Base-by-base conservation (phyloP, 495 filamentous ascomycete species). In the Penicillium arizonense region DNA sequence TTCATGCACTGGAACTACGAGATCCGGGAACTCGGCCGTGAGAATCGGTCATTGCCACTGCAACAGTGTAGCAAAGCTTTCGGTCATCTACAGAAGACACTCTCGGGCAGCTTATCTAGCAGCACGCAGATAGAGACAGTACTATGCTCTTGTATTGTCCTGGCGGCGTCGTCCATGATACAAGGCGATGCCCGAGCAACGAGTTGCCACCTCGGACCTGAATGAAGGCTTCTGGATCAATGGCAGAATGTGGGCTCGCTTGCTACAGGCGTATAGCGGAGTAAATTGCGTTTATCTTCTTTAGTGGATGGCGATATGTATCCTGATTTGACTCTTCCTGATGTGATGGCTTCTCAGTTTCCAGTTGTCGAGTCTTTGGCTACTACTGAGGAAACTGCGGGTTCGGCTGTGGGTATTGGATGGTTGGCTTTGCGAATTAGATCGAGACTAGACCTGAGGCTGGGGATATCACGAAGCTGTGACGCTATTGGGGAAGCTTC, bases 1-100 rank as follows among this genome's bases (percentile, higher is more conserved):
- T 69, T 75, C 18, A 64, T 81, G 30, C 76, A 82, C 57, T 44
- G 43, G 16, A 38, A 26, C 23, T 41, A 43, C 4, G 24, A 45
- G 18, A 12, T n/a, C 12, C 7, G 5, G 2, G 4, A 5, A 4
- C 24, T 12, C n/a, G 13, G 8, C 33, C 10, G 13, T 11, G 9
- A 28, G 3, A 21, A 16, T 14, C 13, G 2, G 3, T 43, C 48
- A 7, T 71, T 79, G 9, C 68, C 74, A 26, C 68, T 79, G 4
- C 64, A 52, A 23, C 74, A 77, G 53, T 79, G 77, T 50, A 76
- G 74, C 57, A 68, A 71, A 26, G 72, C 77, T 5, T 75, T 77
- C 44, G 62, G 11, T 23, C 40, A 37, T 56, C 40, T 59, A 11
- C 53, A 35, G n/a, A 34, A 44, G 10, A 49, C 40, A 4, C 35